phyloP scores from a whole-genome alignment of 2,329 filamentous ascomycete genomes.

The Neophaeococcomyces mojaviensis region DNA sequence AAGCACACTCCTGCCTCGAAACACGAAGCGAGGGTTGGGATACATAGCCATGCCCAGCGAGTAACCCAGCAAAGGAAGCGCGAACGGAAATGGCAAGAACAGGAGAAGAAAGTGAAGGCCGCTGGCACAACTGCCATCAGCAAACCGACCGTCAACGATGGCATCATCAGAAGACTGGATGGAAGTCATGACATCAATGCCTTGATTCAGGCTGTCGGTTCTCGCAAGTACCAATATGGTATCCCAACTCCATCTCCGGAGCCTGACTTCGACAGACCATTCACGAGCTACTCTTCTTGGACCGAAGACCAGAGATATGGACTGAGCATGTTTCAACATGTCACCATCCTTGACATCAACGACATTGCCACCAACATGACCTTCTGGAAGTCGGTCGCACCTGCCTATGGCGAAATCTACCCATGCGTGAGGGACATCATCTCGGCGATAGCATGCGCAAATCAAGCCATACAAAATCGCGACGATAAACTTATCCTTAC shows the following conservation, averaged over 20 bases:
- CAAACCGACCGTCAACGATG: background rate
- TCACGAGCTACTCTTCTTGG: constrained; percentile 3
- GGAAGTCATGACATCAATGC: background rate
- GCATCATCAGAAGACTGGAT: background rate
- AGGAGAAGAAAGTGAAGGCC: background rate
- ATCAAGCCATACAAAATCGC: constrained; percentile 5
- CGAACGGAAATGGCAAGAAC: background rate
- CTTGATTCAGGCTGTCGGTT: background rate
- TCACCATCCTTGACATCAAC: constrained; percentile 4
- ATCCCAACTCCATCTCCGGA: constrained; percentile 3
- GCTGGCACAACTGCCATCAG: background rate
- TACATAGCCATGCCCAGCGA: constrained; percentile 4
- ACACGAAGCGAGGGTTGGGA: constrained; percentile 2
- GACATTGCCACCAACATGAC: constrained; percentile 4
- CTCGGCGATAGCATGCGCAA: background rate
- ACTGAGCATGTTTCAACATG: constrained; percentile 3
- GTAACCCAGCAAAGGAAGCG: constrained; percentile 3
- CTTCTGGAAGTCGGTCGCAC: constrained; percentile 2
- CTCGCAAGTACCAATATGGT: background rate
- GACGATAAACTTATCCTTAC: constrained; percentile 2
- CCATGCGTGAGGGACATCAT: background rate
- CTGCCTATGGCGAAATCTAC: background rate
- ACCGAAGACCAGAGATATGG: constrained; percentile 6
- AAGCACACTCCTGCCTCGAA: background rate
- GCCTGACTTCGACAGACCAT: background rate